These are phyloP conservation scores for Lactarius indigo DNA, from an alignment of 768 basidiomycete genomes.

Conservation along the genomic window DNA sequence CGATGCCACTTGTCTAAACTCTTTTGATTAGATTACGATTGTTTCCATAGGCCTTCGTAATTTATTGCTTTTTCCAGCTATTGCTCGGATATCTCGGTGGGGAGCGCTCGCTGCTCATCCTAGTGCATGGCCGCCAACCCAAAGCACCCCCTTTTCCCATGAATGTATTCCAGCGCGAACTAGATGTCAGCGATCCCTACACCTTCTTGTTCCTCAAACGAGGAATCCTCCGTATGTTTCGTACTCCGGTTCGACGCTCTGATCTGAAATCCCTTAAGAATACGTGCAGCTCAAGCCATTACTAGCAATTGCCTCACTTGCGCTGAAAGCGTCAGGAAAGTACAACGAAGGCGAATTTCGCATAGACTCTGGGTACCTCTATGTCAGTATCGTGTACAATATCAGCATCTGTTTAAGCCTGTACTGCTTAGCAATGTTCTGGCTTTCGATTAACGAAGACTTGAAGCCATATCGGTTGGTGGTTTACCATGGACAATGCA, in stretches of 20 bases:
- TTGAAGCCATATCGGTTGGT: slow-evolving; percentile 82
- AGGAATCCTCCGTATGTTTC: slow-evolving; percentile 79
- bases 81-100: slow-evolving; percentile 86
- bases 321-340: slow-evolving; percentile 81
- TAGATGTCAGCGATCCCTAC: slow-evolving; percentile 94
- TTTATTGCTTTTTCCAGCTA: slow-evolving; percentile 88
- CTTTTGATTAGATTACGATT: background rate
- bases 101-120: slow-evolving; percentile 87
- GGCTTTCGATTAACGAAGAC: slow-evolving; percentile 89
- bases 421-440: slow-evolving; percentile 95
- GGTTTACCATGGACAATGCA: background rate
- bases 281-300: slow-evolving; percentile 97
- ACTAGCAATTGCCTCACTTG: slow-evolving; percentile 76
- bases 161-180: slow-evolving; percentile 75
- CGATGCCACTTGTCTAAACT: slow-evolving; percentile 20
- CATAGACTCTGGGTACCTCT: slow-evolving; percentile 85
- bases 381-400: slow-evolving; percentile 85
- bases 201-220: slow-evolving; percentile 92
- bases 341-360: slow-evolving; percentile 89
- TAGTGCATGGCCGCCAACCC: slow-evolving; percentile 87
- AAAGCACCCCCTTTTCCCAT: slow-evolving; percentile 85
- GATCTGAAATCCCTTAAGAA: slow-evolving; percentile 48
- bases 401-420: slow-evolving; percentile 72
- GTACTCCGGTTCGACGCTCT: background rate
- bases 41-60: slow-evolving; percentile 73